These are phyloP conservation scores for Aspergillus sp. DNA, from an alignment of 2,329 filamentous ascomycete species.

Conservation along the genomic window DNA sequence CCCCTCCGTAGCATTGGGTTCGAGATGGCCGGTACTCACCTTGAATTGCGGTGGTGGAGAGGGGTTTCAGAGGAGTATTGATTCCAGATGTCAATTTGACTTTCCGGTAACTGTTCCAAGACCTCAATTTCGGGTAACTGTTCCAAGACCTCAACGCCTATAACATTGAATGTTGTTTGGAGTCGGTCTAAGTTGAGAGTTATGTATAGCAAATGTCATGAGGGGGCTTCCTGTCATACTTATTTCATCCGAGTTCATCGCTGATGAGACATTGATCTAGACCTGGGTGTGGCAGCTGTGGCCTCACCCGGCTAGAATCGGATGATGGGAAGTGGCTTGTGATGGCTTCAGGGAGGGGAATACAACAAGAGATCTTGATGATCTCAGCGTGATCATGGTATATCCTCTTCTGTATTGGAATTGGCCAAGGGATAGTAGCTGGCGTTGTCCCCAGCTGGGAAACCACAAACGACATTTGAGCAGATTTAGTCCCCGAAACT, in stretches of 20 bases:
- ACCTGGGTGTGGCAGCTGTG: background rate
- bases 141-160: background rate
- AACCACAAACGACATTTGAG: background rate
- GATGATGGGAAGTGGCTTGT: background rate
- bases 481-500: background rate
- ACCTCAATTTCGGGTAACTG: background rate
- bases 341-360: background rate
- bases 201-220: background rate
- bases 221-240: background rate
- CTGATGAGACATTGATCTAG: background rate
- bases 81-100: conserved; percentile 3
- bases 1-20: background rate
- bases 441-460: background rate
- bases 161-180: background rate
- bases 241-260: background rate
- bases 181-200: background rate
- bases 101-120: conserved; percentile 2
- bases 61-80: background rate
- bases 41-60: background rate
- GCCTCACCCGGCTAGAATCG: background rate
- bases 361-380: background rate
- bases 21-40: background rate
- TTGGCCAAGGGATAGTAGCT: background rate
- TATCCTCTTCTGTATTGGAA: background rate
- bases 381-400: background rate